phyloP scores from a whole-genome alignment of 73 alveolate species.

The Symbiodinium natans region DNA sequence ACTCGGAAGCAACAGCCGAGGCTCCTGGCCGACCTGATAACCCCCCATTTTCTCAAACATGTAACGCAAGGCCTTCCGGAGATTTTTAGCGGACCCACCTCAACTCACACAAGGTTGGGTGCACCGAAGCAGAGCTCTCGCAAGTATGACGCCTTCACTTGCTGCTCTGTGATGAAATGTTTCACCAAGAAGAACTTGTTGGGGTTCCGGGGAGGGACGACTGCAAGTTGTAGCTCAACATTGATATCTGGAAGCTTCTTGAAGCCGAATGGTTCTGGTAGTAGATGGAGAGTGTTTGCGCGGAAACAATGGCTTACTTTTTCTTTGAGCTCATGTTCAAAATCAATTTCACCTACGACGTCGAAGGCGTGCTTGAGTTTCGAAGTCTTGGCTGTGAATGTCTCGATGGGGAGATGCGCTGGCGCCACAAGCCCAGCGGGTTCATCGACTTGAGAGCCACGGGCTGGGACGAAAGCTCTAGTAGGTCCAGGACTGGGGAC shows the following conservation, averaged over 20 bases:
- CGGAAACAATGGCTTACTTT: neutral
- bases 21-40: neutral
- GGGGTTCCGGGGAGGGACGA: neutral
- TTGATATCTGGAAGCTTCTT: neutral
- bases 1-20: neutral
- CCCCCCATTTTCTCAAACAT: conserved; percentile 59
- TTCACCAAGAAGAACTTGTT: neutral
- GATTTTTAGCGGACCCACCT: conserved; percentile 1
- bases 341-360: conserved; percentile 9
- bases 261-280: conserved; percentile 3
- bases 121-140: neutral
- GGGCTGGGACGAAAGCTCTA: too few species aligned
- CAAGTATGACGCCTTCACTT: neutral
- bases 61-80: conserved; percentile 13
- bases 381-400: neutral
- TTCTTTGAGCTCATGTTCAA: neutral
- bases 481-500: too few species aligned
- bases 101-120: neutral
- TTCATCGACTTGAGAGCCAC: too few species aligned
- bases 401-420: neutral
- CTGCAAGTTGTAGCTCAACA: neutral
- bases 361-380: neutral
- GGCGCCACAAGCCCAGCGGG: neutral
- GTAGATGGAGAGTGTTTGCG: neutral
- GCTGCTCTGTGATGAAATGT: neutral